A percentile compares a stretch with the other conserved stretches of the same genome.
These are phyloP conservation scores for Paratrypanosoma confusum DNA, from an alignment of 208 protist genomes.

Conservation along the genomic window DNA sequence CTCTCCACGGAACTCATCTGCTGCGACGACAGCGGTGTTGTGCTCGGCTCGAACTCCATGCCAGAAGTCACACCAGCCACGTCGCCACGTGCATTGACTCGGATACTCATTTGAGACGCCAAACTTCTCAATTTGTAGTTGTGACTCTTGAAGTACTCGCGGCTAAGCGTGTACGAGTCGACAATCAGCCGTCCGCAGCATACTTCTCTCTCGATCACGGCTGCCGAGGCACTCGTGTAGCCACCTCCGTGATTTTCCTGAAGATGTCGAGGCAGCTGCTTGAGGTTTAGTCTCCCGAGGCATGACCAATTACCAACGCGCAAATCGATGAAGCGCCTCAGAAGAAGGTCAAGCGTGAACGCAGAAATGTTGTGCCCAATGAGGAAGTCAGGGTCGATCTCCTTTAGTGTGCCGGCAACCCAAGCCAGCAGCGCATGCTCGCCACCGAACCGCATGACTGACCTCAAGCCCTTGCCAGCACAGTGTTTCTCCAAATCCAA, in stretches of 20 bases:
- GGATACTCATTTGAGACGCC: constrained; percentile 51
- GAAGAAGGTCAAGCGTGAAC: constrained; percentile 94
- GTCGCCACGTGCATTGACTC: constrained; percentile 47
- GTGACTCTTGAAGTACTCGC: constrained; percentile 88
- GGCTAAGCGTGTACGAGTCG: constrained; percentile 90
- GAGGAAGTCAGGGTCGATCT: constrained; percentile 92
- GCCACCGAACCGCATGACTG: constrained; percentile 43
- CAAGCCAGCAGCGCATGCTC: constrained; percentile 74
- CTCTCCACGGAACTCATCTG: constrained; percentile 25
- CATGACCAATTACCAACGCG: constrained; percentile 87
- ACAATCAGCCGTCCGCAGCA: constrained; percentile 90
- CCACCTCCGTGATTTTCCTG: constrained; percentile 21
- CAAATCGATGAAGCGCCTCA: constrained; percentile 89
- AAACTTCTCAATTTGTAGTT: constrained; percentile 86
- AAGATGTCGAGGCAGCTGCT: constrained; percentile 55
- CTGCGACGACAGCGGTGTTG: constrained; percentile 31
- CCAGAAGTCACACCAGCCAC: neutral
- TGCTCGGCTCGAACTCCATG: constrained; percentile 45
- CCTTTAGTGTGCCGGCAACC: constrained; percentile 57
- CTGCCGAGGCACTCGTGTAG: constrained; percentile 21
- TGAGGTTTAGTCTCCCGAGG: constrained; percentile 79
- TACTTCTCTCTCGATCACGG: constrained; percentile 62
- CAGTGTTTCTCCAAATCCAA: constrained; percentile 77
- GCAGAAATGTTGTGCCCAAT: constrained; percentile 97
- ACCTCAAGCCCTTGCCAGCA: constrained; percentile 40